These are phyloP conservation scores for Plenodomus biglobosus DNA, from an alignment of 2,329 filamentous ascomycete species.

Conservation along the genomic window DNA sequence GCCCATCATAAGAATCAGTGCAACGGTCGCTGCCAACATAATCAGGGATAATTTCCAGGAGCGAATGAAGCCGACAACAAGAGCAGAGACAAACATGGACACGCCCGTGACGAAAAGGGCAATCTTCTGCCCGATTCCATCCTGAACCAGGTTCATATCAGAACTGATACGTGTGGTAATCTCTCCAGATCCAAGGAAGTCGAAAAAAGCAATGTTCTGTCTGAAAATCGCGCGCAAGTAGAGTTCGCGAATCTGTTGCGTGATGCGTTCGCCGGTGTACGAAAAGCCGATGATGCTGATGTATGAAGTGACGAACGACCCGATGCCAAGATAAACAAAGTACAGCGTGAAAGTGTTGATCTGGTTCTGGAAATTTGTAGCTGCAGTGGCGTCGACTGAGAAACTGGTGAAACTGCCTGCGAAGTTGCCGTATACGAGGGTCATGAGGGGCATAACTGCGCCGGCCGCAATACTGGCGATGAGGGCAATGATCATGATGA, in stretches of 20 bases:
- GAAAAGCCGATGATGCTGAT: conserved; percentile 86
- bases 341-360: conserved; percentile 40
- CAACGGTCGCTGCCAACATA: conserved; percentile 75
- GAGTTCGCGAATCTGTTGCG: conserved; percentile 48
- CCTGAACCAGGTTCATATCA: conserved; percentile 91
- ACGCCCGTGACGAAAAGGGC: conserved; percentile 38
- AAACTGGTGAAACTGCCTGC: conserved; percentile 42
- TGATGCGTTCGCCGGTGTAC: conserved; percentile 57
- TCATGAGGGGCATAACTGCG: conserved; percentile 74
- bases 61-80: conserved; percentile 87
- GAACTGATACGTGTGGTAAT: conserved; percentile 94
- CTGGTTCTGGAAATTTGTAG: conserved; percentile 30
- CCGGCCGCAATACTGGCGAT: conserved; percentile 71
- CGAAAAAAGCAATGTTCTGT: conserved; percentile 53
- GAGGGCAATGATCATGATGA: conserved; percentile 55
- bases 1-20: conserved; percentile 77
- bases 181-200: conserved; percentile 91
- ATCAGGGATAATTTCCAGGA: conserved; percentile 95
- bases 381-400: conserved; percentile 34
- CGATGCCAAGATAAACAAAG: conserved; percentile 45
- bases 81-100: conserved; percentile 73
- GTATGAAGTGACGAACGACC: conserved; percentile 65
- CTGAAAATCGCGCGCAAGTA: conserved; percentile 66
- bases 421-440: conserved; percentile 50
- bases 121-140: conserved; percentile 65